Conservation (phyloP, 2,329 filamentous ascomycete species). For the Trichoderma oligosporum region DNA sequence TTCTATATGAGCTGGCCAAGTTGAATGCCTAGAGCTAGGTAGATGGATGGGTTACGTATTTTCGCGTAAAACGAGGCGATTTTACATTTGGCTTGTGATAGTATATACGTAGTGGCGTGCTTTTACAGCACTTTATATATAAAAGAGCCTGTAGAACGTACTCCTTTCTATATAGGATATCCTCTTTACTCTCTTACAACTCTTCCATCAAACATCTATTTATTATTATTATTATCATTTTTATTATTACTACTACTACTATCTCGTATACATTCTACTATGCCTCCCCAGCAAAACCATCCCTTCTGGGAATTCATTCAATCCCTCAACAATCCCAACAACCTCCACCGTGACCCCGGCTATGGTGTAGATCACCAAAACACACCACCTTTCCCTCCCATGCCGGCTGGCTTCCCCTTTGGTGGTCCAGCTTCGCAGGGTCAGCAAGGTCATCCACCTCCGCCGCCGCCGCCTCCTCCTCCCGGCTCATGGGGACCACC, state of each 20-base stretch:
- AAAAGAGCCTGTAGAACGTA: too few relatives aligned
- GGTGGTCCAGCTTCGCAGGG: constrained; percentile 14
- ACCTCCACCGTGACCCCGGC: constrained; percentile 30
- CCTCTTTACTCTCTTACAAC: background rate
- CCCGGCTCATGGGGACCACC: constrained; percentile 1
- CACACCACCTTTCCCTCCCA: constrained; percentile 23
- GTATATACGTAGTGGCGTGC: background rate
- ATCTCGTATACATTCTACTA: background rate
- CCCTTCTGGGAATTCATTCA: constrained; percentile 37
- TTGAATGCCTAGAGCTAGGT: background rate
- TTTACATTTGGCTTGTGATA: background rate
- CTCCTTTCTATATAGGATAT: too few relatives aligned
- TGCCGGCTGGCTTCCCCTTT: constrained; percentile 37
- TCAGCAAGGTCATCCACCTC: background rate
- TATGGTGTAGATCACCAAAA: constrained; percentile 39
- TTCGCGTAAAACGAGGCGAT: too few relatives aligned
- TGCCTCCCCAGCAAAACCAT: constrained; percentile 20
- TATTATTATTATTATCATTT: background rate
- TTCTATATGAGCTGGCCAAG: constrained; percentile 7
- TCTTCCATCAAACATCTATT: background rate
- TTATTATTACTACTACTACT: background rate
- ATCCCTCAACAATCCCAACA: constrained; percentile 26
- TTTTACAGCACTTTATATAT: too few relatives aligned
- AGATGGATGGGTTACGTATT: background rate
- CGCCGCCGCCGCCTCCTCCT: constrained; percentile 10